Evolutionary conservation across 2,329 filamentous ascomycete species (phyloP).

Genomic region (Microdochium nivale): DNA sequence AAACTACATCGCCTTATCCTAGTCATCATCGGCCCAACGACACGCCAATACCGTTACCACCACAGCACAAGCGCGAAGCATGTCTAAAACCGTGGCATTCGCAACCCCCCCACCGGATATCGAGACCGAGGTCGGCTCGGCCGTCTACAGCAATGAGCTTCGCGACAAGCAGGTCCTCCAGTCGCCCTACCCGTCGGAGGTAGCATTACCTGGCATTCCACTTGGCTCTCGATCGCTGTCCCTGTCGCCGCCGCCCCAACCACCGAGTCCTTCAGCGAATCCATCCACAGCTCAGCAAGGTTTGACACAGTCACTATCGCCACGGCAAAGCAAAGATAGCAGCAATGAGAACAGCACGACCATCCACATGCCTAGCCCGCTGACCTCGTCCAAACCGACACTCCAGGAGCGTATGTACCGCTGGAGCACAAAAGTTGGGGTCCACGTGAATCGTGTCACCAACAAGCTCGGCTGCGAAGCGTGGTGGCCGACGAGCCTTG

Average conservation of each 20-base stretch:
- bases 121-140: neutral
- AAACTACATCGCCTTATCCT: no score
- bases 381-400: neutral
- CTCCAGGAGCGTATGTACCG: constrained; percentile 15
- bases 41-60: no score
- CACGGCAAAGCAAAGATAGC: neutral
- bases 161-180: neutral
- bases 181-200: neutral
- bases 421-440: constrained; percentile 43
- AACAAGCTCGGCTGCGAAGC: constrained; percentile 78
- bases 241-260: neutral
- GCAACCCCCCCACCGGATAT: neutral
- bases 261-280: neutral
- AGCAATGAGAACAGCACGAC: neutral
- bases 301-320: neutral
- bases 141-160: neutral
- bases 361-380: neutral
- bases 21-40: no score
- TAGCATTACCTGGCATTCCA: neutral
- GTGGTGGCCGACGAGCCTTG: constrained; percentile 78
- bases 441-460: constrained; percentile 70
- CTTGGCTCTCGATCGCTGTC: neutral
- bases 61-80: neutral
- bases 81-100: neutral
- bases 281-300: neutral